Evolutionary conservation across 2,329 filamentous ascomycete species (phyloP), one percentile per base, ranked within the genome.

Genomic region (Ophiostoma australiae): DNA sequence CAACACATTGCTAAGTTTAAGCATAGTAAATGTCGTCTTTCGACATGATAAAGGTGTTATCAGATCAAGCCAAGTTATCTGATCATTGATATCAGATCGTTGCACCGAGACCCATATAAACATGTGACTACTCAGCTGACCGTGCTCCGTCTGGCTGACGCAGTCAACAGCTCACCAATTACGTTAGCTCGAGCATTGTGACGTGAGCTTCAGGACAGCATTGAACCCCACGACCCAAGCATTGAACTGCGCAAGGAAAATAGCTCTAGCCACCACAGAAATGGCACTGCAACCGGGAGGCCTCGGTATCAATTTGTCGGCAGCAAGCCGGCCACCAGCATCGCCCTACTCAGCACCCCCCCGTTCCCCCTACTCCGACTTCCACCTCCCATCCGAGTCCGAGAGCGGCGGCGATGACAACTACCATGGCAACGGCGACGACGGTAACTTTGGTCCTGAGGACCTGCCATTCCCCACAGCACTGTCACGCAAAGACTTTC

Each of bases 381-480:
- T 84, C 78, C 79, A 81, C 70, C 79, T 85, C 4, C 78, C 80
- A 31, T 80, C 79, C 1, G 81, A 81, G 52, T 79, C 79, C 17
- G 80, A 79, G 3, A 71, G 70, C 68, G 72, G 69, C 55, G 55
- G 55, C 39, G 70, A 71, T 23, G 52, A 66, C 68, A 69, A 73
- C 35, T 68, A 63, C 37, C 20, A 58, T 33, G 67, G 67, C 67
- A 73, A 73, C 69, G 73, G 74, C 41, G 74, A 78, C 72, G 82
- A 88, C 76, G 87, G 91, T 76, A 88, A 90, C 76, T 84, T 87
- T 76, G 89, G 37, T 13, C 27, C 67, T 27, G 41, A 55, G 7
- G 52, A 89, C 27, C 88, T 98, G 5, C 95, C 95, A 15, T 98
- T 97, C 81, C 95, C 95, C 1, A 86, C 89, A 55, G 93, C 94